Percentiles rank a stretch among this genome's conserved stretches.
phyloP scores from a whole-genome alignment of 1,284 basidiomycete species.

The Sphaerobolus stellatus region DNA sequence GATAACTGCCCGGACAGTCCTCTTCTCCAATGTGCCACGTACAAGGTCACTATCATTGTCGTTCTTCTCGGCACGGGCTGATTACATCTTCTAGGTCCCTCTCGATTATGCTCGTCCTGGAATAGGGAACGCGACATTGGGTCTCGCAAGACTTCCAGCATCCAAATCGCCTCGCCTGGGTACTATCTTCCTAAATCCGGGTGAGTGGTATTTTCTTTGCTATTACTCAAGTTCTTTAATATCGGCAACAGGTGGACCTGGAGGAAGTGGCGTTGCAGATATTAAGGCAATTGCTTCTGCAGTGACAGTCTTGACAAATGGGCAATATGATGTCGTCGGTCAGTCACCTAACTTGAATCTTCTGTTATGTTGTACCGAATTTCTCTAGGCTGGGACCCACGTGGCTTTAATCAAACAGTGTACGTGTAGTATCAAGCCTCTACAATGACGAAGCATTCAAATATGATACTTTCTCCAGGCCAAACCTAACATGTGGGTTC shows the following conservation, averaged over 20 bases:
- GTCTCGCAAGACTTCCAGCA: constrained; percentile 5
- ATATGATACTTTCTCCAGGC: background rate
- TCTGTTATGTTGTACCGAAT: background rate
- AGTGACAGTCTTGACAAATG: background rate
- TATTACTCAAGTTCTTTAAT: background rate
- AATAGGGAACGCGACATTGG: background rate
- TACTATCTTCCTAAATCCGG: constrained; percentile 11
- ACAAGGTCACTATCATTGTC: no score
- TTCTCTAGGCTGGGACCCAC: constrained; percentile 18
- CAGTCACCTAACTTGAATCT: background rate
- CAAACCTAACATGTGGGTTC: background rate
- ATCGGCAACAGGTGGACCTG: constrained; percentile 9
- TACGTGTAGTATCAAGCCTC: no score
- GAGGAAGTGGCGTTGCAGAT: constrained; percentile 7
- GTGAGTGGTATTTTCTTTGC: background rate
- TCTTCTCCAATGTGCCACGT: no score
- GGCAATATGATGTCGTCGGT: constrained; percentile 8
- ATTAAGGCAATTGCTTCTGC: background rate
- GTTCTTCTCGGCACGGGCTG: no score
- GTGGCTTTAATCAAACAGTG: constrained; percentile 14
- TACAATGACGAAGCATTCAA: no score
- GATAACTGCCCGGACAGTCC: no score
- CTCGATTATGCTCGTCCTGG: constrained; percentile 2
- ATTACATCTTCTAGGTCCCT: constrained; percentile 3
- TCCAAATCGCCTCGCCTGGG: background rate